Conservation (phyloP, 257 asterid genomes). For the Penstemon davidsonii region DNA sequence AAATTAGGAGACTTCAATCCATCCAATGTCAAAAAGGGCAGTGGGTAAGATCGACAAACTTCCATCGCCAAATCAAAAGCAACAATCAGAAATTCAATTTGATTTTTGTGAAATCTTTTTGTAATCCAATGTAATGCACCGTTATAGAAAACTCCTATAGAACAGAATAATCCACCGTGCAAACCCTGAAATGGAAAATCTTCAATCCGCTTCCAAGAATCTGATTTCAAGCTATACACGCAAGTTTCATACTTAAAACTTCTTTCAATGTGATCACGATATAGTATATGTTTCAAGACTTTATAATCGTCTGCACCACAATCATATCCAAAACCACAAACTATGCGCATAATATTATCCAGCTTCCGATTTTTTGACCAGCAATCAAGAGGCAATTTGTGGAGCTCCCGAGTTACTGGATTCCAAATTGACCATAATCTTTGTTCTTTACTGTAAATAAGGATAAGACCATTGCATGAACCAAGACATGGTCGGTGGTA, state of each 20-base stretch:
- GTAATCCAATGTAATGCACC: too few species aligned
- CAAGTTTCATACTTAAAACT: neutral
- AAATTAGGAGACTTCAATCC: neutral
- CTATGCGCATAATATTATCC: neutral
- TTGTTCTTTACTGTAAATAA: neutral
- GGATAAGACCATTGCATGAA: slow-evolving; percentile 23
- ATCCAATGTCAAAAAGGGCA: neutral
- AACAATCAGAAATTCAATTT: neutral
- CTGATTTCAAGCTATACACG: slow-evolving; percentile 10
- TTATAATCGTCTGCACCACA: neutral
- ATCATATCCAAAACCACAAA: slow-evolving; percentile 21
- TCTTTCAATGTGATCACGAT: neutral
- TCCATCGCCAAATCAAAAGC: slow-evolving; percentile 10
- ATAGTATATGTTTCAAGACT: neutral
- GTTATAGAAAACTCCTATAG: too few species aligned
- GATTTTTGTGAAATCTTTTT: neutral
- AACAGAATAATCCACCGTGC: too few species aligned
- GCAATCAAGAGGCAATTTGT: neutral
- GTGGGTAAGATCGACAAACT: neutral
- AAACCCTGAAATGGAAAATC: too few species aligned
- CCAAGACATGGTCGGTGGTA: neutral
- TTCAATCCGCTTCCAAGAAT: slow-evolving; percentile 5
- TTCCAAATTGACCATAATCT: neutral
- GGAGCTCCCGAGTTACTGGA: slow-evolving; percentile 22
- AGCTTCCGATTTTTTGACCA: too few species aligned